phyloP scores from a whole-genome alignment of 2,329 filamentous ascomycete genomes.

The Calonectria pseudoreteaudii region DNA sequence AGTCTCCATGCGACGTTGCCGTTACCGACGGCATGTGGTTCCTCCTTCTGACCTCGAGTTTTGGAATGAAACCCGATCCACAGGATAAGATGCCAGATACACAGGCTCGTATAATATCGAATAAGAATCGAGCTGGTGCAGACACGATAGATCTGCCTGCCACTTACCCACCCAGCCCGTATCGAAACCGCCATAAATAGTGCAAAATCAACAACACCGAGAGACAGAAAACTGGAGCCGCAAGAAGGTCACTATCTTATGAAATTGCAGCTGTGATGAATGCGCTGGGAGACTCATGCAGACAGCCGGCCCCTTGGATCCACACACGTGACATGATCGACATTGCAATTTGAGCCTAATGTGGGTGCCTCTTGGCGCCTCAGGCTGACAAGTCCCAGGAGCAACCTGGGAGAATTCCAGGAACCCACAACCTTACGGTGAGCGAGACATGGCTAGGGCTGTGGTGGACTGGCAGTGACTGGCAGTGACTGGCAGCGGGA shows the following conservation, averaged over 20 bases:
- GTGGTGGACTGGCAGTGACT: background rate
- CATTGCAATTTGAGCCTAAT: slow-evolving; percentile 36
- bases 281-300: slow-evolving; percentile 22
- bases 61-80: slow-evolving; percentile 8
- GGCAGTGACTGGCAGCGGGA: background rate
- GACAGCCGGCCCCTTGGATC: slow-evolving; percentile 29
- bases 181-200: background rate
- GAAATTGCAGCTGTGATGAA: slow-evolving; percentile 22
- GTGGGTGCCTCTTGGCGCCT: slow-evolving; percentile 16
- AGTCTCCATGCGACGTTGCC: slow-evolving; percentile 13
- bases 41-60: background rate
- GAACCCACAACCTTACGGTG: background rate
- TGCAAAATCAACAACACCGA: background rate
- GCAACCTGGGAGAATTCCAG: slow-evolving; percentile 11
- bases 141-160: background rate
- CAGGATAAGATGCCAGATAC: background rate
- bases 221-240: slow-evolving; percentile 21
- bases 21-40: slow-evolving; percentile 3
- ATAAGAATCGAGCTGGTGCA: background rate
- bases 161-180: background rate
- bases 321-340: slow-evolving; percentile 45
- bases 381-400: slow-evolving; percentile 6
- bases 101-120: background rate
- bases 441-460: background rate
- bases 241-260: slow-evolving; percentile 15